phyloP scores from a whole-genome alignment of 768 basidiomycete species.

The Boletus tomentosulus region DNA sequence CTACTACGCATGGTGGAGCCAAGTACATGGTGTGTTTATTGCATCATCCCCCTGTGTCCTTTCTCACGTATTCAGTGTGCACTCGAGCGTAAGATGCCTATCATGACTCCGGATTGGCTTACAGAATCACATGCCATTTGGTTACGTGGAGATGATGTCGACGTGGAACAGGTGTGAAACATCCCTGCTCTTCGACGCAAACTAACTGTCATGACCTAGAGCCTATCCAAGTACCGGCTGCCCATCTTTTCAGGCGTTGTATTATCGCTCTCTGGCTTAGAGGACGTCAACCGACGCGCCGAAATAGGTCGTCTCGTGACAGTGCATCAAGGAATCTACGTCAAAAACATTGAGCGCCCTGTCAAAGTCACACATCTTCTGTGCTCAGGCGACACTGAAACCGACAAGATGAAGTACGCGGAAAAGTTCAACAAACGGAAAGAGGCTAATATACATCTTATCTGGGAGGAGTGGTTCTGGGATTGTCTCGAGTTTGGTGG shows the following conservation, averaged over 20 bases:
- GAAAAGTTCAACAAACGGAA: constrained; percentile 65
- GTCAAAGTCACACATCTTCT: constrained; percentile 83
- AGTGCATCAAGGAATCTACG: constrained; percentile 60
- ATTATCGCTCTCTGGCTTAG: constrained; percentile 73
- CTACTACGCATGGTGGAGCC: constrained; percentile 71
- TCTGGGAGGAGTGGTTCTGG: constrained; percentile 99
- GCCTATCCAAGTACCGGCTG: constrained; percentile 55
- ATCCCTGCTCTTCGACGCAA: neutral
- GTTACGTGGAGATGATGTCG: constrained; percentile 77
- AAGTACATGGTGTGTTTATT: constrained; percentile 67
- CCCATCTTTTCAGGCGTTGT: constrained; percentile 68
- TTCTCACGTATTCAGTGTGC: constrained; percentile 57
- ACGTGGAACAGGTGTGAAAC: constrained; percentile 51
- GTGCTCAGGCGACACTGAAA: constrained; percentile 60
- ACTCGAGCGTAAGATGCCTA: constrained; percentile 72
- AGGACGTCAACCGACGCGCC: constrained; percentile 54
- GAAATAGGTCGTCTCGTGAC: constrained; percentile 61
- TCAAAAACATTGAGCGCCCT: constrained; percentile 73
- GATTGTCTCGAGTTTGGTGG: constrained; percentile 80
- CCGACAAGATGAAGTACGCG: constrained; percentile 77
- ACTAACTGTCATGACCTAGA: constrained; percentile 38
- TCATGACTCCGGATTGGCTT: constrained; percentile 78
- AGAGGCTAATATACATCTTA: constrained; percentile 70
- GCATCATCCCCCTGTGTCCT: neutral
- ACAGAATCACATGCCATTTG: constrained; percentile 65